phyloP scores from a whole-genome alignment of 306 rosid species.

The Mimosa pudica region DNA sequence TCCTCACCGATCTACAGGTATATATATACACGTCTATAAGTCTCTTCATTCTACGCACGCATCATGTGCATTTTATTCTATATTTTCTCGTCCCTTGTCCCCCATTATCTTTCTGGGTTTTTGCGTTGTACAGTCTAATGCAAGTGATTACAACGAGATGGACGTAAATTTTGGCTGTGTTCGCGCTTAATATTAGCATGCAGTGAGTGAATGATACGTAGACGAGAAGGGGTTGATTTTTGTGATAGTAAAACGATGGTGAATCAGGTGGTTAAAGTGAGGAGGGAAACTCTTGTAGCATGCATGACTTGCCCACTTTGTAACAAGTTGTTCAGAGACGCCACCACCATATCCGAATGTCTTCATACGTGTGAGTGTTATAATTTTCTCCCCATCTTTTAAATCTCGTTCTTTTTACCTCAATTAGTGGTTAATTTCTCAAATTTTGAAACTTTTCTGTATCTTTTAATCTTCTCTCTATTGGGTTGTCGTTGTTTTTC shows the following conservation, averaged over 20 bases:
- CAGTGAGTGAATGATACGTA: conserved; percentile 57
- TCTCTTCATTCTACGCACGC: conserved; percentile 20
- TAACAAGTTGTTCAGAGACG: conserved; percentile 63
- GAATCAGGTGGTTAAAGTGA: conserved; percentile 63
- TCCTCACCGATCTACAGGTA: conserved; percentile 33
- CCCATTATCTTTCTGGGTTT: conserved; percentile 19
- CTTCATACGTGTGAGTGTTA: conserved; percentile 74
- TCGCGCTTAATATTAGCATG: conserved; percentile 44
- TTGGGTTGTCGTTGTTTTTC: conserved; percentile 35
- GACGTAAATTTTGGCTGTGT: conserved; percentile 52
- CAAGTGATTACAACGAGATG: conserved; percentile 44
- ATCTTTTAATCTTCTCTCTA: conserved; percentile 18
- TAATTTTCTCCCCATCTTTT: neutral
- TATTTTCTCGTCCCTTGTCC: conserved; percentile 18
- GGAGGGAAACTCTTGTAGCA: conserved; percentile 57
- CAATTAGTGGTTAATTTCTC: conserved; percentile 14
- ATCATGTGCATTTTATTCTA: conserved; percentile 14
- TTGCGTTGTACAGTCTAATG: conserved; percentile 35
- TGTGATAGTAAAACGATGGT: conserved; percentile 48
- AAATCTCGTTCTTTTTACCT: conserved; percentile 12
- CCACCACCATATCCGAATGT: conserved; percentile 76
- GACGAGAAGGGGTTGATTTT: conserved; percentile 27
- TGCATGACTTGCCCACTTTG: conserved; percentile 83
- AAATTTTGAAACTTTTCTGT: conserved; percentile 28
- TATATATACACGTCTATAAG: no score